Evolutionary conservation across 2,329 filamentous ascomycete genomes (phyloP).

Genomic region (Arthrobotrys sphaeroides): DNA sequence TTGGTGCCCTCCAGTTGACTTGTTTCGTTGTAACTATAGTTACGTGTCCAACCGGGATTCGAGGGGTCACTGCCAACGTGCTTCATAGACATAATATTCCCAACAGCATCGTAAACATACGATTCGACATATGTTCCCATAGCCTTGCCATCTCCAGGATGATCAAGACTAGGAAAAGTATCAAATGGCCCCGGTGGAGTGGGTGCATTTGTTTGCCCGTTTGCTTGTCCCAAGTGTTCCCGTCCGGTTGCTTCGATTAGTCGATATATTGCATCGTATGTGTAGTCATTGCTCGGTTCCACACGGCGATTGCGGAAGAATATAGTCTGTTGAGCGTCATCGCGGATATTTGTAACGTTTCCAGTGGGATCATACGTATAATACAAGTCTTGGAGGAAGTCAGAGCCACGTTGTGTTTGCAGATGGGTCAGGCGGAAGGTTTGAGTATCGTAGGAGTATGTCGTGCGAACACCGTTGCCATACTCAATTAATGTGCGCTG

Average conservation of each 20-base stretch:
- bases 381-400: conserved; percentile 50
- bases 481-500: neutral
- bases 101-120: conserved; percentile 30
- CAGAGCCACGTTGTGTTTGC: neutral
- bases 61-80: neutral
- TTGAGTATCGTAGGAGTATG: conserved; percentile 25
- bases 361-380: conserved; percentile 56
- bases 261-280: conserved; percentile 33
- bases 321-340: conserved; percentile 55
- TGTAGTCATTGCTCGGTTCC: conserved; percentile 45
- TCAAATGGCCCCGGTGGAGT: neutral
- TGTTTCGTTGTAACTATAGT: conserved; percentile 10
- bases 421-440: neutral
- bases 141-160: conserved; percentile 1
- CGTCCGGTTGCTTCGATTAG: conserved; percentile 30
- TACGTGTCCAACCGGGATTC: conserved; percentile 18
- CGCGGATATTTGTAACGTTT: conserved; percentile 52
- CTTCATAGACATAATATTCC: conserved; percentile 19
- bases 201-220: neutral
- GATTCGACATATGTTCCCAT: conserved; percentile 25
- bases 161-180: neutral
- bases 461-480: conserved; percentile 25
- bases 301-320: conserved; percentile 56
- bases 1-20: neutral
- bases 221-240: conserved; percentile 9